phyloP scores from a whole-genome alignment of 495 filamentous ascomycete genomes.

The Aspergillus carlsbadensis region DNA sequence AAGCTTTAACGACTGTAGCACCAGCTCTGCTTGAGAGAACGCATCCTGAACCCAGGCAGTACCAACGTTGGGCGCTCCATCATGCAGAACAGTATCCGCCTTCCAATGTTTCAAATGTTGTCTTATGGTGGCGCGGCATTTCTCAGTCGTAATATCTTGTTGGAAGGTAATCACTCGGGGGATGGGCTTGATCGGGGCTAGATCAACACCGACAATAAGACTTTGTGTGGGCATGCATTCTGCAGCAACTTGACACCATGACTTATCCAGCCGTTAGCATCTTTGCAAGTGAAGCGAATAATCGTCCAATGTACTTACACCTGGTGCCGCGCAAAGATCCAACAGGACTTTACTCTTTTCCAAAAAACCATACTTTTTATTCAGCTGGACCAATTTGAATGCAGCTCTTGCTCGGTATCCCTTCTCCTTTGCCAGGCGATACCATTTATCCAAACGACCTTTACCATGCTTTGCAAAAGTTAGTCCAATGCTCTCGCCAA shows the following conservation, averaged over 20 bases:
- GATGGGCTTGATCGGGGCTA: constrained; percentile 94
- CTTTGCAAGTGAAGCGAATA: background rate
- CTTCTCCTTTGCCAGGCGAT: constrained; percentile 95
- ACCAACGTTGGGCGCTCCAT: constrained; percentile 97
- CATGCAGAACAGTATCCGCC: constrained; percentile 94
- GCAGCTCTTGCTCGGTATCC: constrained; percentile 94
- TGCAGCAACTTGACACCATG: constrained; percentile 97
- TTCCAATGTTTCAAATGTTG: constrained; percentile 96
- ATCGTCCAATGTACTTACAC: constrained; percentile 54
- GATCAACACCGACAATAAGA: constrained; percentile 92
- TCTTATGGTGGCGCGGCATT: constrained; percentile 89
- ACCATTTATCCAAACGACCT: constrained; percentile 98
- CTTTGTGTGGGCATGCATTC: constrained; percentile 90
- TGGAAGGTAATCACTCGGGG: constrained; percentile 93
- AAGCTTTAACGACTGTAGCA: constrained; percentile 84
- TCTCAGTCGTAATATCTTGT: constrained; percentile 96
- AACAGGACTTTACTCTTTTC: constrained; percentile 94
- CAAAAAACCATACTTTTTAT: constrained; percentile 97
- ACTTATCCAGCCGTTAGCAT: constrained; percentile 49
- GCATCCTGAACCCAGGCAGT: constrained; percentile 98
- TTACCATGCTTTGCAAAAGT: constrained; percentile 74
- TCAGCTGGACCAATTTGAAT: constrained; percentile 98
- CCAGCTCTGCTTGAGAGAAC: constrained; percentile 95
- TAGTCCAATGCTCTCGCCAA: constrained; percentile 17
- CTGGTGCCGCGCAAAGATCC: constrained; percentile 96